A percentile compares a stretch with the other conserved stretches of the same genome.
phyloP scores from a whole-genome alignment of 2,329 filamentous ascomycete genomes.

The Pleurostoma richardsiae region DNA sequence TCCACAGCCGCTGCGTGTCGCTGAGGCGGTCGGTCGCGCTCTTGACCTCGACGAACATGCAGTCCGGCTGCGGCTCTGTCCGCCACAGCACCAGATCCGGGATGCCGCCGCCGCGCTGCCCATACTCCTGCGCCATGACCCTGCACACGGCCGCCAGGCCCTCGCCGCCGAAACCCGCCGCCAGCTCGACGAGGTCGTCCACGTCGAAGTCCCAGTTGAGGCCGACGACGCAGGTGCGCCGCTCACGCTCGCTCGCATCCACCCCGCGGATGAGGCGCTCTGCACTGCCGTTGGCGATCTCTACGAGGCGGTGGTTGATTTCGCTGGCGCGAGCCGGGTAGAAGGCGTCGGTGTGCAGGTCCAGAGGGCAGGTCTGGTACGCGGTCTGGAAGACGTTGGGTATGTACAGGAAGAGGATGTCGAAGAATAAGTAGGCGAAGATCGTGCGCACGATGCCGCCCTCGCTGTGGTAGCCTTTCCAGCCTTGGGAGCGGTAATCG shows the following conservation, averaged over 20 bases:
- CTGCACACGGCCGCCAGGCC: slow-evolving; percentile 83
- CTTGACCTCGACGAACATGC: slow-evolving; percentile 77
- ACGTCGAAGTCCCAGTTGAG: slow-evolving; percentile 85
- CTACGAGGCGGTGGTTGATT: slow-evolving; percentile 80
- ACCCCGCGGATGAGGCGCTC: slow-evolving; percentile 61
- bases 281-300: slow-evolving; percentile 80
- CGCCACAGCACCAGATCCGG: slow-evolving; percentile 93
- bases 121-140: slow-evolving; percentile 93
- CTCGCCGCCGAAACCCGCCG: slow-evolving; percentile 70
- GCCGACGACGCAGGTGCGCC: slow-evolving; percentile 80
- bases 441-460: slow-evolving; percentile 89
- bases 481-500: slow-evolving; percentile 75
- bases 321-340: slow-evolving; percentile 80
- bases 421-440: slow-evolving; percentile 86
- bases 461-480: slow-evolving; percentile 94
- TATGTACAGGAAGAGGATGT: slow-evolving; percentile 86
- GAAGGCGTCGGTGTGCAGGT: slow-evolving; percentile 90
- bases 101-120: slow-evolving; percentile 77
- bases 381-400: slow-evolving; percentile 96
- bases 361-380: slow-evolving; percentile 89
- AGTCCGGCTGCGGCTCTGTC: slow-evolving; percentile 37
- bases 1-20: slow-evolving; percentile 95
- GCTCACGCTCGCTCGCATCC: slow-evolving; percentile 62
- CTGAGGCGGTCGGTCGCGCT: slow-evolving; percentile 88
- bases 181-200: slow-evolving; percentile 74